These are phyloP conservation scores for Mycena kentingensis DNA, from an alignment of 768 basidiomycete species.

Conservation along the genomic window DNA sequence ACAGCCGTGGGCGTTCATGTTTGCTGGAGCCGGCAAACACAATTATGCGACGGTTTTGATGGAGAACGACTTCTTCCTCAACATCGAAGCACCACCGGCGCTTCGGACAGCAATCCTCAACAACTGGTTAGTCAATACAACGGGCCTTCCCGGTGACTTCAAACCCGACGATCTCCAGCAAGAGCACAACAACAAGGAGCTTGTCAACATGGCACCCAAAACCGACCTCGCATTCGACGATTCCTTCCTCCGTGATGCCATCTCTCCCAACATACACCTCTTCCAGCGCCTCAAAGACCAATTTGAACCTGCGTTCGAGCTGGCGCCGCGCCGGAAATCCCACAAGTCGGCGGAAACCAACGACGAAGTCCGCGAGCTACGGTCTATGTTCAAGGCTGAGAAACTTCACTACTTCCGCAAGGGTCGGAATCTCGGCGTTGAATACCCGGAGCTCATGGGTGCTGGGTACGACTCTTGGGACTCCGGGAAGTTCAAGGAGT, in stretches of 20 bases:
- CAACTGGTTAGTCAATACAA: conserved; percentile 30
- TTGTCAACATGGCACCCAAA: conserved; percentile 23
- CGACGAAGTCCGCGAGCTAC: conserved; percentile 21
- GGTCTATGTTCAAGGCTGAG: conserved; percentile 19
- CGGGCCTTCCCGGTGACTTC: conserved; percentile 19
- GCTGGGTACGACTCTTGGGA: conserved; percentile 14
- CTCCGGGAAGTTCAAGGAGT: conserved; percentile 7
- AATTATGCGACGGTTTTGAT: conserved; percentile 28
- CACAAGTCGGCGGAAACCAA: conserved; percentile 23
- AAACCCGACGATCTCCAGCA: conserved; percentile 24
- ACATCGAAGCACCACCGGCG: conserved; percentile 25
- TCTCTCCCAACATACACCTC: conserved; percentile 28
- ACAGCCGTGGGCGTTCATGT: conserved; percentile 28
- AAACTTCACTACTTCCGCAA: conserved; percentile 23
- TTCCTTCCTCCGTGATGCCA: conserved; percentile 21
- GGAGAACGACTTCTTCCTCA: conserved; percentile 26
- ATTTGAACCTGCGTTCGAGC: conserved; percentile 21
- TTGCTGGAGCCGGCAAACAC: conserved; percentile 26
- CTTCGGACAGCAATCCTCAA: conserved; percentile 23
- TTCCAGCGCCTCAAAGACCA: conserved; percentile 27
- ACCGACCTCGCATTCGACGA: conserved; percentile 26
- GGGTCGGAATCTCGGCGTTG: conserved; percentile 17
- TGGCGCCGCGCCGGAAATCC: conserved; percentile 6
- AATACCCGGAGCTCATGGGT: conserved; percentile 9
- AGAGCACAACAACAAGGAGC: conserved; percentile 29